phyloP scores from a whole-genome alignment of 352 stramenopile species.

The Nothophytophthora sp. region DNA sequence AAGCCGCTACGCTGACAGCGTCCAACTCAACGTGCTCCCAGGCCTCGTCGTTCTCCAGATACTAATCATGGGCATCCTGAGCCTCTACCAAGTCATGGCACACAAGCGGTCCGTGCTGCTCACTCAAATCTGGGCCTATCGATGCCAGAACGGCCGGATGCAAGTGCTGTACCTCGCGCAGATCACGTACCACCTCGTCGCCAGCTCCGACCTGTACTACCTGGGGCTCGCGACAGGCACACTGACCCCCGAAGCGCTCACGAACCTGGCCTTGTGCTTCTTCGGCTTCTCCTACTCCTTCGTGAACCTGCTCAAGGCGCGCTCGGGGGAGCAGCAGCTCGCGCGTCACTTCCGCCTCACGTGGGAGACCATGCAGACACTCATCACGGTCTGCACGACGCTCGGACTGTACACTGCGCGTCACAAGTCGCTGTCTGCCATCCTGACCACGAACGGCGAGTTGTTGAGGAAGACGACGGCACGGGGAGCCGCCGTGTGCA shows the following conservation, averaged over 20 bases:
- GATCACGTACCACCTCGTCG: slow-evolving; percentile 22
- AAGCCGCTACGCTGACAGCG: slow-evolving; percentile 15
- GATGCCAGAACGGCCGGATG: slow-evolving; percentile 22
- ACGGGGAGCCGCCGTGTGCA: slow-evolving; percentile 10
- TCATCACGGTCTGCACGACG: slow-evolving; percentile 7
- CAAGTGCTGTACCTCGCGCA: slow-evolving; percentile 21
- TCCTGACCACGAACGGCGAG: slow-evolving; percentile 14
- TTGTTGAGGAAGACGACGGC: slow-evolving; percentile 16
- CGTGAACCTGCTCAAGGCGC: slow-evolving; percentile 7
- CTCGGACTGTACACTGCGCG: slow-evolving; percentile 5
- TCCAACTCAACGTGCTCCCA: slow-evolving; percentile 17
- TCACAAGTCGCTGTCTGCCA: slow-evolving; percentile 14
- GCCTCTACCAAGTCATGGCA: slow-evolving; percentile 28
- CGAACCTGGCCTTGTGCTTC: slow-evolving; percentile 15
- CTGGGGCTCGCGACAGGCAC: slow-evolving; percentile 25
- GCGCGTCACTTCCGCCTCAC: slow-evolving; percentile 14
- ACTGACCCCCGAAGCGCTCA: slow-evolving; percentile 9
- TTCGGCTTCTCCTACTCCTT: slow-evolving; percentile 16
- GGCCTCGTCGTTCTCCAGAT: slow-evolving; percentile 27
- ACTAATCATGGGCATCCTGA: slow-evolving; percentile 28
- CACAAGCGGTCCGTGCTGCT: slow-evolving; percentile 25
- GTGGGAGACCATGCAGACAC: slow-evolving; percentile 11
- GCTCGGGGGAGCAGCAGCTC: slow-evolving; percentile 6
- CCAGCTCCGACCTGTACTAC: slow-evolving; percentile 23
- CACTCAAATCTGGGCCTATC: slow-evolving; percentile 31